Percentiles rank a stretch among this genome's conserved stretches.
Evolutionary conservation across 2,329 filamentous ascomycete species (phyloP).

Genomic region (Dactylellina drechsleri): DNA sequence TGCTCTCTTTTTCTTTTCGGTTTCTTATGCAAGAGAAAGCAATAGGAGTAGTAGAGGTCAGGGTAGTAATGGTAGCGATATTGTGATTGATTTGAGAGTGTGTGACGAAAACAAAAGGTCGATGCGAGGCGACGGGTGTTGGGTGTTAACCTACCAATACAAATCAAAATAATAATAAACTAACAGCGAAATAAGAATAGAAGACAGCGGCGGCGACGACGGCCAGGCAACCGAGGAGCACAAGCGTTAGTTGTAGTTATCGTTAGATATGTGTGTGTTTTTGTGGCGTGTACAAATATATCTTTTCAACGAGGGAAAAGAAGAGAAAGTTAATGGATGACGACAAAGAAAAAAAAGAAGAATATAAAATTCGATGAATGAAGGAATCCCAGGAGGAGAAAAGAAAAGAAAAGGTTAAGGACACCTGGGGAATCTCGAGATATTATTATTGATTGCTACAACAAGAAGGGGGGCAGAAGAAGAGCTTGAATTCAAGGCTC

Average conservation of each 20-base stretch:
- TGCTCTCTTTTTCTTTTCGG: background rate
- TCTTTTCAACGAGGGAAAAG: conserved; percentile 17
- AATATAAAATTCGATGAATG: conserved; percentile 5
- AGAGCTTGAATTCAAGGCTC: conserved; percentile 23
- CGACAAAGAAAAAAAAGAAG: conserved; percentile 18
- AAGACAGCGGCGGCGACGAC: conserved; percentile 1
- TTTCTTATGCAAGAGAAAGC: background rate
- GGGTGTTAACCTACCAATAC: conserved; percentile 5
- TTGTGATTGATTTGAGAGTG: too few species aligned
- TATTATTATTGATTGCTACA: conserved; percentile 16
- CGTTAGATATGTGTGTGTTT: too few species aligned
- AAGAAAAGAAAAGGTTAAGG: conserved; percentile 9
- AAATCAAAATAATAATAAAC: background rate
- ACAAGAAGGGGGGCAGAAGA: conserved; percentile 26
- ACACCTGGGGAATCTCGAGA: conserved; percentile 30
- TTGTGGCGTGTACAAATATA: too few species aligned
- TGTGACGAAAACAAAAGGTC: conserved; percentile 37
- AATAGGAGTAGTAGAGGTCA: background rate
- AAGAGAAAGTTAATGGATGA: background rate
- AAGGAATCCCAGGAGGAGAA: conserved; percentile 15
- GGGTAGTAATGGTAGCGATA: conserved; percentile 3
- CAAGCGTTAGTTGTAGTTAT: background rate
- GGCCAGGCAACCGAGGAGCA: background rate
- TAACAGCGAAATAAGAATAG: conserved; percentile 10
- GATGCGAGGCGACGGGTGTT: conserved; percentile 30